Conservation (phyloP, 306 rosid genomes). For the Luffa aegyptiaca region DNA sequence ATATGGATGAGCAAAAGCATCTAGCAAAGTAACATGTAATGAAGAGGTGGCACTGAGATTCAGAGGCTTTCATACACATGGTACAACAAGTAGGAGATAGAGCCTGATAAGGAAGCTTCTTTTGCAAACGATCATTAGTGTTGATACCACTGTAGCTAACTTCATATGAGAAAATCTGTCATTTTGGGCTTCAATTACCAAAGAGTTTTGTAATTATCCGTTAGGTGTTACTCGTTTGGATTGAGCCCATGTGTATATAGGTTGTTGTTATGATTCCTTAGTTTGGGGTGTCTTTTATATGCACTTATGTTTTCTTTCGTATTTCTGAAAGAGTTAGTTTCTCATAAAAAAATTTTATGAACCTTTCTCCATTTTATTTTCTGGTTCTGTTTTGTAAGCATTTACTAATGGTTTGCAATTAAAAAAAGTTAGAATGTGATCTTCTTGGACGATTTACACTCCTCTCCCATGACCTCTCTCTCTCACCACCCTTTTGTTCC, state of each 20-base stretch:
- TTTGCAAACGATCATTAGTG: too few species aligned
- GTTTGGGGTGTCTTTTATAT: not conserved
- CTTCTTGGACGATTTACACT: too few species aligned
- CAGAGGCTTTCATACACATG: not conserved
- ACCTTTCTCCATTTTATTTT: not conserved
- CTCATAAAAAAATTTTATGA: not conserved
- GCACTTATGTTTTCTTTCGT: not conserved
- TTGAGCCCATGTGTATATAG: not conserved
- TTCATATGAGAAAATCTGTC: too few species aligned
- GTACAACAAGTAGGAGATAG: not conserved
- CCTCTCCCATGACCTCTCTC: too few species aligned
- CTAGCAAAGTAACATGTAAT: not conserved
- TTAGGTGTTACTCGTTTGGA: not conserved
- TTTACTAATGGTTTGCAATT: slow-evolving; percentile 31
- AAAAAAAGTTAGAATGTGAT: too few species aligned
- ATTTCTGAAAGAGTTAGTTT: not conserved
- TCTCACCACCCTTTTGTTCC: too few species aligned
- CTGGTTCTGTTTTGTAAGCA: slow-evolving; percentile 92
- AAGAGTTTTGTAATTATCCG: not conserved
- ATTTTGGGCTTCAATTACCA: not conserved
- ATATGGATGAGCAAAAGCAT: not conserved
- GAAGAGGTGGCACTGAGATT: not conserved
- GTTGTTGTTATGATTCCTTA: not conserved
- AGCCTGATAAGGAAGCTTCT: not conserved
- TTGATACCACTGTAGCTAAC: too few species aligned